Conservation (phyloP, 2,329 filamentous ascomycete species). For the Sporothrix pseudoabietina region DNA sequence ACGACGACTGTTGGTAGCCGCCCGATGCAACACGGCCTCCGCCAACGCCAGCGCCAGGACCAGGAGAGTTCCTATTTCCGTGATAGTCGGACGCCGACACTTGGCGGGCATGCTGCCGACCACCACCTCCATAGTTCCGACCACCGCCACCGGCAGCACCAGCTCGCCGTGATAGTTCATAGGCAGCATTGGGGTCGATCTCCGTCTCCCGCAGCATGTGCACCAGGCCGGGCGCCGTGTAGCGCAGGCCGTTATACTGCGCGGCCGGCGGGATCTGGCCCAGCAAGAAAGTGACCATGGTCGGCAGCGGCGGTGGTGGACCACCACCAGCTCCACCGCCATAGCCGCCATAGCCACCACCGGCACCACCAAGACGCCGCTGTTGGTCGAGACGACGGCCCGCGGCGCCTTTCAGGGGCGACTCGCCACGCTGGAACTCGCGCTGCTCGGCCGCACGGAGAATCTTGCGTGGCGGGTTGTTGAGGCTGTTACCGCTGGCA, state of each 20-base stretch:
- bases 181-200: constrained; percentile 57
- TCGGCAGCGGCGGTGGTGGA: constrained; percentile 67
- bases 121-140: constrained; percentile 27
- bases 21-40: constrained; percentile 41
- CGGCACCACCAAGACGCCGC: constrained; percentile 55
- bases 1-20: constrained; percentile 56
- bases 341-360: constrained; percentile 43
- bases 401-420: constrained; percentile 87
- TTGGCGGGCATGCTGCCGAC: constrained; percentile 44
- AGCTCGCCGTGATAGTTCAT: constrained; percentile 46
- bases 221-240: constrained; percentile 72
- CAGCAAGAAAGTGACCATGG: constrained; percentile 65
- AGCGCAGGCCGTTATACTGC: constrained; percentile 69
- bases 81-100: constrained; percentile 44
- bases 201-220: constrained; percentile 69
- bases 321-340: constrained; percentile 39
- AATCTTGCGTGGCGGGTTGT: constrained; percentile 74
- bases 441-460: constrained; percentile 70
- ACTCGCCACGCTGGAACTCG: constrained; percentile 85
- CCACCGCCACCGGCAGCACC: neutral
- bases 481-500: constrained; percentile 51
- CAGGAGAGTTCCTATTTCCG: constrained; percentile 37
- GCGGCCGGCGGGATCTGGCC: constrained; percentile 74
- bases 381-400: constrained; percentile 82
- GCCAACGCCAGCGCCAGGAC: constrained; percentile 37